Percentiles rank a stretch among this genome's conserved stretches.
phyloP scores from a whole-genome alignment of 495 filamentous ascomycete genomes.

The Cercophora newfieldiana region DNA sequence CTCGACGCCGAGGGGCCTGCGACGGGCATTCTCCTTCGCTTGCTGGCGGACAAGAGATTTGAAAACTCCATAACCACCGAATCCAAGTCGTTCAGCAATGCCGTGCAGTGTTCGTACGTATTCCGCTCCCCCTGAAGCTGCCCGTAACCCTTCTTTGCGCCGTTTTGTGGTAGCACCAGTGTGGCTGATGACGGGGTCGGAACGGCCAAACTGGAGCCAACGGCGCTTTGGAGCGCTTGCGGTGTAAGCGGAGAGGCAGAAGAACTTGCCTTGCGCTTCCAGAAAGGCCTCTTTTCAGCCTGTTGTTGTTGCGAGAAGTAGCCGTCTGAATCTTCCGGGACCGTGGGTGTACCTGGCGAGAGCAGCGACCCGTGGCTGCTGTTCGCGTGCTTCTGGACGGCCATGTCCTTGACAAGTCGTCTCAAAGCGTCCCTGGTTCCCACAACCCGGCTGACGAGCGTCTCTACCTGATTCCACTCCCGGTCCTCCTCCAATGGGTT shows the following conservation, averaged over 20 bases:
- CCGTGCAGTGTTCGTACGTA: conserved; percentile 75
- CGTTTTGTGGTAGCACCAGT: conserved; percentile 35
- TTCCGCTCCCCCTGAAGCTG: conserved; percentile 53
- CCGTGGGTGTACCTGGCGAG: conserved; percentile 39
- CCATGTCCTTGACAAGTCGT: conserved; percentile 78
- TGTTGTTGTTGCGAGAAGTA: conserved; percentile 42
- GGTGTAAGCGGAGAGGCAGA: conserved; percentile 39
- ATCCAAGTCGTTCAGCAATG: conserved; percentile 80
- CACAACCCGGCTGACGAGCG: conserved; percentile 77
- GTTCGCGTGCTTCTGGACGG: conserved; percentile 55
- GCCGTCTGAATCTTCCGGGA: conserved; percentile 46
- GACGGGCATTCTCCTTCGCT: conserved; percentile 66
- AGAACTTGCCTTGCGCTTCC: conserved; percentile 80
- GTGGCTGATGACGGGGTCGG: conserved; percentile 49
- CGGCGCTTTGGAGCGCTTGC: conserved; percentile 46
- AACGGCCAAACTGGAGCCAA: conserved; percentile 59
- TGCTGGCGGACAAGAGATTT: conserved; percentile 70
- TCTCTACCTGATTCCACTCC: conserved; percentile 84
- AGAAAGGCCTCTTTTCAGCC: conserved; percentile 65
- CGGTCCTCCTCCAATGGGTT: conserved; percentile 61
- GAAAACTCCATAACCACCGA: conserved; percentile 79
- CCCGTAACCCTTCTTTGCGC: conserved; percentile 29
- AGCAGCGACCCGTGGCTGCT: conserved; percentile 34
- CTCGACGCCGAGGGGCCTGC: conserved; percentile 57
- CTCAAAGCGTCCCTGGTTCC: conserved; percentile 86